Base-by-base conservation (phyloP, 192 early-diverging fungal species). In the Coemansia pectinata region DNA sequence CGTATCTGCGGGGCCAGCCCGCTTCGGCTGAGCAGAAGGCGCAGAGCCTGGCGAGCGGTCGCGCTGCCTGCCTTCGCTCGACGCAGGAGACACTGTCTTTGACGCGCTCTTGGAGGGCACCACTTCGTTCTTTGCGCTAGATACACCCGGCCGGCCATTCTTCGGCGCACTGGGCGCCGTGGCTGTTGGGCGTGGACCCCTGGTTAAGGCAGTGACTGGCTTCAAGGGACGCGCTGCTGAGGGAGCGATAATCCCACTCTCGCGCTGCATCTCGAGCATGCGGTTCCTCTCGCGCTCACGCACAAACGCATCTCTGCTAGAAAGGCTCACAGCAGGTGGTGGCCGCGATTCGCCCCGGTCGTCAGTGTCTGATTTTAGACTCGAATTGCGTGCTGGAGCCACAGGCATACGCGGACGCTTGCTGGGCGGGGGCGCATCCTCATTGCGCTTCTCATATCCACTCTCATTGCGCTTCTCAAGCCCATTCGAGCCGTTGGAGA, bases 221-320 rank as follows among this genome's bases (percentile, higher is more conserved):
- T 58, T 58, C 15, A 21, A 25, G 50, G 50, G 10, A 5, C 50
- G 50, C 23, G 11, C 50, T 52, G 55, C 29, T 15, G 31, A 58
- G 27, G 55, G 15, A 4, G 29, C 14, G 29, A 14, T 23, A 0
- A 58, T 1, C 3, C 29, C 55, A 33, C 29, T 58, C 34, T 69
- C 66, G 42, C 61, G 59, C 10, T 53, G 23, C 50, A 55, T 58
- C 23, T 65, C 68, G 9, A 73, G 23, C n/a, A 62, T 27, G n/a
- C 78, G 72, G 62, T 75, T 73, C 31, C 68, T 62, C 66, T 80
- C 78, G 68, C 78, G 72, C 66, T 80, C 78, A 23, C 78, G 78
- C 7, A 80, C 63, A 69, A 80, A 80, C 8, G 66, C 69, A 25
- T 74, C 78, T 47, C 78, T 36, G 50, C 63, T 66, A 15, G 64